Evolutionary conservation across 1,284 basidiomycete species (phyloP).

Genomic region (Puccinia triticina): DNA sequence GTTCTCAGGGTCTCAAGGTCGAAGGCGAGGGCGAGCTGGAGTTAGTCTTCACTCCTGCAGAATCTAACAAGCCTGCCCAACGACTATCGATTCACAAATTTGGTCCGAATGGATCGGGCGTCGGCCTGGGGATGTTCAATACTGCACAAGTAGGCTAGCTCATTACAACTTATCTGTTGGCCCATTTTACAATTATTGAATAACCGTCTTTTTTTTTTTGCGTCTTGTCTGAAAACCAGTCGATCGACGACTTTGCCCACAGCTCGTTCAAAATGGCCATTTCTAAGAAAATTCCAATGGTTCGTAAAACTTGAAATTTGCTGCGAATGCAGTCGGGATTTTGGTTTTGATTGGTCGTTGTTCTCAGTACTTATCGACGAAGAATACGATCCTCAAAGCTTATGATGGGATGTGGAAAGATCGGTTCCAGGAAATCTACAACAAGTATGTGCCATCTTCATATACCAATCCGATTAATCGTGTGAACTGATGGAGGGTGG

Average conservation of each 20-base stretch:
- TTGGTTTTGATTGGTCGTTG: background rate
- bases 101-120: conserved; percentile 71
- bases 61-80: conserved; percentile 65
- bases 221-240: conserved; percentile 7
- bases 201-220: background rate
- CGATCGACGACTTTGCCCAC: conserved; percentile 51
- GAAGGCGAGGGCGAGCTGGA: conserved; percentile 87
- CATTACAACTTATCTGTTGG: background rate
- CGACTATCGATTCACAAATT: conserved; percentile 85
- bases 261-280: conserved; percentile 51
- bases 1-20: conserved; percentile 83
- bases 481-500: conserved; percentile 49
- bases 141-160: conserved; percentile 73
- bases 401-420: conserved; percentile 96
- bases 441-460: conserved; percentile 59
- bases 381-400: conserved; percentile 61
- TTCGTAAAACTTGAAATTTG: background rate
- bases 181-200: background rate
- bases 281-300: conserved; percentile 50
- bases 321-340: background rate
- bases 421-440: conserved; percentile 93
- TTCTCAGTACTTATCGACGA: conserved; percentile 57
- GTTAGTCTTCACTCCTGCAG: conserved; percentile 76
- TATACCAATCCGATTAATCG: background rate
- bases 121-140: conserved; percentile 86